A percentile compares a stretch with the other conserved stretches of the same genome.
Evolutionary conservation across 1,284 basidiomycete genomes (phyloP).

Genomic region (Ustilago bromivora): DNA sequence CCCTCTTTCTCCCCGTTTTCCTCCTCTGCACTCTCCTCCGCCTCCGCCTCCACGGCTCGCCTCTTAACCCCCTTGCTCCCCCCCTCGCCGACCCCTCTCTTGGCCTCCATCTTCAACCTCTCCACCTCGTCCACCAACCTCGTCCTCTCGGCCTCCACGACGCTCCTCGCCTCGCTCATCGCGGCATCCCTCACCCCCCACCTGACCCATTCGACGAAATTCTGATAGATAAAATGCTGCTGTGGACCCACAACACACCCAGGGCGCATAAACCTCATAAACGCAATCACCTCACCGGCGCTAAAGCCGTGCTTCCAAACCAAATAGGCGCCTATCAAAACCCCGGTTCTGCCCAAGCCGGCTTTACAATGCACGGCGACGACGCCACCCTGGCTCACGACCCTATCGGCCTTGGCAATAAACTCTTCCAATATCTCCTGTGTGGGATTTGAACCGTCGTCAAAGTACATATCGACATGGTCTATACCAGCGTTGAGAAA

Average conservation of each 20-base stretch:
- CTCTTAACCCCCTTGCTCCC: constrained; percentile 16
- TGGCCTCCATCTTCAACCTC: background rate
- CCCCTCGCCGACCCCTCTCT: background rate
- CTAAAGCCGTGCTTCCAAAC: constrained; percentile 99
- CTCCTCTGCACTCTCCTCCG: background rate
- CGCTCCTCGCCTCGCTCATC: constrained; percentile 30
- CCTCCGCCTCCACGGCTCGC: constrained; percentile 23
- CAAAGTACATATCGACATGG: constrained; percentile 88
- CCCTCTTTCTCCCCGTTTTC: constrained; percentile 15
- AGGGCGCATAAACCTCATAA: constrained; percentile 96
- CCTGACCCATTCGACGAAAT: constrained; percentile 63
- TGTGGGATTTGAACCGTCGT: constrained; percentile 97
- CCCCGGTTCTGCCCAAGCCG: constrained; percentile 90
- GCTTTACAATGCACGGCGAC: constrained; percentile 91
- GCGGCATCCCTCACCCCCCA: constrained; percentile 61
- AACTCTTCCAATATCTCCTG: constrained; percentile 93
- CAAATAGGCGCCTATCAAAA: constrained; percentile 90
- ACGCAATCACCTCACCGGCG: constrained; percentile 95
- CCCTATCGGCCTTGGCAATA: constrained; percentile 83
- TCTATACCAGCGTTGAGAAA: constrained; percentile 89
- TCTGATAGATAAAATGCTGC: constrained; percentile 93
- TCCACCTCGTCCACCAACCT: constrained; percentile 19
- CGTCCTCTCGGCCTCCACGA: constrained; percentile 30
- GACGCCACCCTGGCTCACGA: constrained; percentile 81
- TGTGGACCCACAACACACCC: constrained; percentile 89